Evolutionary conservation across 2,329 filamentous ascomycete genomes (phyloP).

Genomic region (Fusarium sp.): DNA sequence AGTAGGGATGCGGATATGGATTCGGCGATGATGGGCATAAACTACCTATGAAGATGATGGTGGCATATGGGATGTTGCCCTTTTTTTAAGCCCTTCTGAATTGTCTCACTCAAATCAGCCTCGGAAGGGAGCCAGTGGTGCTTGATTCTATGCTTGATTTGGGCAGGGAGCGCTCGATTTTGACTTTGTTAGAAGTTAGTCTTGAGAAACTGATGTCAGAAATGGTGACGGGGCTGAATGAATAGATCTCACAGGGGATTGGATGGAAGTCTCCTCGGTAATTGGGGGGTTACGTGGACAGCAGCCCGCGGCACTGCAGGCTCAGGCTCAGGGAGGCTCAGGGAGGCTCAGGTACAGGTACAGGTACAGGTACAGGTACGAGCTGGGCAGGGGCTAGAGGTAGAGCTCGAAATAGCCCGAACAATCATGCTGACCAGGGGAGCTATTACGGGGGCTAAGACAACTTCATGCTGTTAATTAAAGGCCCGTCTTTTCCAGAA

Average conservation of each 20-base stretch:
- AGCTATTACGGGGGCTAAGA: background rate
- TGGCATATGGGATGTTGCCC: background rate
- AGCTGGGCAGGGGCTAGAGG: background rate
- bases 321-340: background rate
- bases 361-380: slow-evolving; percentile 6
- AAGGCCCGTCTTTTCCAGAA: background rate
- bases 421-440: background rate
- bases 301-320: background rate
- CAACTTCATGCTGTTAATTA: background rate
- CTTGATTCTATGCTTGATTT: slow-evolving; percentile 2
- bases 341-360: background rate
- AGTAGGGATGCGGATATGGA: background rate
- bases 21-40: slow-evolving; percentile 2
- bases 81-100: background rate
- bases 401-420: background rate
- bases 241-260: background rate
- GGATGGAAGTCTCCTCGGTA: slow-evolving; percentile 11
- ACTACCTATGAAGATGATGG: background rate
- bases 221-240: slow-evolving; percentile 26
- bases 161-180: background rate
- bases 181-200: slow-evolving; percentile 6
- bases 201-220: slow-evolving; percentile 32
- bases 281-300: slow-evolving; percentile 40
- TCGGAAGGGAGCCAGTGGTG: background rate
- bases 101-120: background rate